These are phyloP conservation scores for Stylosanthes scabra DNA, from an alignment of 331 rosid species.

Conservation along the genomic window DNA sequence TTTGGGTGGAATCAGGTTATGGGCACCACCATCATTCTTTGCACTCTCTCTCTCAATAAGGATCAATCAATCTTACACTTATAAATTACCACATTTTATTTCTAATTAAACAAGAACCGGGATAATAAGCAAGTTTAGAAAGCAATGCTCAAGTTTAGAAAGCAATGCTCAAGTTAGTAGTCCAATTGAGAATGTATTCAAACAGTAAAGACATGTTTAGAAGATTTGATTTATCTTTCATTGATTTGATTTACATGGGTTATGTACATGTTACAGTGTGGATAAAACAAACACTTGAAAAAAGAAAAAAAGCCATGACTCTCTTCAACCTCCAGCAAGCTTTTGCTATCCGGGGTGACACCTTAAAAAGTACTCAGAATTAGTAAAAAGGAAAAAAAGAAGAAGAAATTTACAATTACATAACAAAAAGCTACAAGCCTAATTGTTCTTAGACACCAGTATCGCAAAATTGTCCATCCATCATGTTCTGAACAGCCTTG, in stretches of 20 bases:
- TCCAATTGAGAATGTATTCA: neutral
- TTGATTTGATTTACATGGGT: conserved; percentile 77
- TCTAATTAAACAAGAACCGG: neutral
- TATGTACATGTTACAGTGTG: conserved; percentile 88
- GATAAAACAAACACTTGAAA: conserved; percentile 44
- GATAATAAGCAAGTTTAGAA: too few species aligned
- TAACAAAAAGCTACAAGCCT: conserved; percentile 44
- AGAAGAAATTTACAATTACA: conserved; percentile 56
- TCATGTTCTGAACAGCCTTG: conserved; percentile 93
- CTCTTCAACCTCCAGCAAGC: conserved; percentile 80
- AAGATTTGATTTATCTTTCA: conserved; percentile 55
- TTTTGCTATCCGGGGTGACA: conserved; percentile 79
- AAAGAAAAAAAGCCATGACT: conserved; percentile 30
- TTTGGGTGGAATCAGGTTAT: conserved; percentile 28
- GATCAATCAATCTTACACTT: conserved; percentile 24
- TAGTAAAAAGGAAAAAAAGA: conserved; percentile 43
- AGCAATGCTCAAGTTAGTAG: too few species aligned
- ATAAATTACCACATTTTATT: neutral
- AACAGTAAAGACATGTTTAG: conserved; percentile 24
- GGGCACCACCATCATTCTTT: conserved; percentile 38
- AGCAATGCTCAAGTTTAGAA: too few species aligned
- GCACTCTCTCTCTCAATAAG: neutral
- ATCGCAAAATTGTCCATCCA: conserved; percentile 93
- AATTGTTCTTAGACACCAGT: conserved; percentile 48
- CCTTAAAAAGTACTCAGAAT: conserved; percentile 57